Evolutionary conservation across 140 eudicot species (phyloP).

Genomic region (Ambrosia hybrid): DNA sequence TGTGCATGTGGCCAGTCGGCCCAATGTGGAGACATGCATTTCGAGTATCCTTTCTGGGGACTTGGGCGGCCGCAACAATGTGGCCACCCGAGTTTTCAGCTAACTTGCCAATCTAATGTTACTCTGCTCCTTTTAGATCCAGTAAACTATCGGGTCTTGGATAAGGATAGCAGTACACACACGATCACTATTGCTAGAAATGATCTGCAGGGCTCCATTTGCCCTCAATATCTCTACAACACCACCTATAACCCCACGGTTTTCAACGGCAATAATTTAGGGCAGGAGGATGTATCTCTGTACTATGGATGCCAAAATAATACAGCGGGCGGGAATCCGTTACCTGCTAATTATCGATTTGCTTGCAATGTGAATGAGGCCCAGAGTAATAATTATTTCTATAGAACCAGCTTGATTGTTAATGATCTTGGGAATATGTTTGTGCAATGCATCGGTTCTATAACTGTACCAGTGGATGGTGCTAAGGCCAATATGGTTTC

Average conservation of each 20-base stretch:
- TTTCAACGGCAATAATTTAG: slow-evolving; percentile 23
- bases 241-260: slow-evolving; percentile 15
- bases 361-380: too few species aligned
- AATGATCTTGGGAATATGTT: too few species aligned
- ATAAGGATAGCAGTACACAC: not conserved
- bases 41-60: slow-evolving; percentile 63
- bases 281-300: slow-evolving; percentile 41
- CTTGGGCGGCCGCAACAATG: slow-evolving; percentile 26
- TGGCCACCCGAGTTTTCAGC: slow-evolving; percentile 45
- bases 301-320: slow-evolving; percentile 29
- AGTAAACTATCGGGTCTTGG: slow-evolving; percentile 30
- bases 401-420: too few species aligned
- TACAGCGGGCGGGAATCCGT: too few species aligned
- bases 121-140: slow-evolving; percentile 14
- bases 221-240: slow-evolving; percentile 22
- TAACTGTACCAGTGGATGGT: too few species aligned
- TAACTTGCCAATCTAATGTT: slow-evolving; percentile 35
- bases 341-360: too few species aligned
- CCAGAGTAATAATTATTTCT: too few species aligned
- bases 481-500: too few species aligned
- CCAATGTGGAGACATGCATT: slow-evolving; percentile 19
- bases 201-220: slow-evolving; percentile 31
- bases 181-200: slow-evolving; percentile 39
- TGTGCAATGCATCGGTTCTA: too few species aligned
- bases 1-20: slow-evolving; percentile 26